These are phyloP conservation scores for Triangularia verruculosa DNA, from an alignment of 2,329 filamentous ascomycete species.

Conservation along the genomic window DNA sequence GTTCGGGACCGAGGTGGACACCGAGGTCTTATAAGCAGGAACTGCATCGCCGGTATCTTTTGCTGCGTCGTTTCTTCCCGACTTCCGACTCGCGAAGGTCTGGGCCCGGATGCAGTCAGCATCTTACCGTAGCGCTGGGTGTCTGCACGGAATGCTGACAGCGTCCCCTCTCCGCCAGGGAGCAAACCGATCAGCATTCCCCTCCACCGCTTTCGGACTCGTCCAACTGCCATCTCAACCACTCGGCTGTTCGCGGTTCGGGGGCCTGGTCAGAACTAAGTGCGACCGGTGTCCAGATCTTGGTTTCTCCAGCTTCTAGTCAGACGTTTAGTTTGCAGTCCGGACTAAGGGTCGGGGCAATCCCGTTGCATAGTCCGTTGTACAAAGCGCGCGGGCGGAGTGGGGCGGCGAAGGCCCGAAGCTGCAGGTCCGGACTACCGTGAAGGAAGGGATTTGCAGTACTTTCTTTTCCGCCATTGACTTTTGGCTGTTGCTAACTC, in stretches of 20 bases:
- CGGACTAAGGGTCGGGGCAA: conserved; percentile 23
- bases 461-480: conserved; percentile 2
- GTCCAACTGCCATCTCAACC: background rate
- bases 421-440: conserved; percentile 14
- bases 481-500: conserved; percentile 3
- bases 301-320: background rate
- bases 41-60: background rate
- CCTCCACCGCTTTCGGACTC: background rate
- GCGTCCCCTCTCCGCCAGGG: background rate
- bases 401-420: background rate
- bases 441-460: conserved; percentile 14
- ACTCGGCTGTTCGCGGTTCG: background rate
- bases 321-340: background rate
- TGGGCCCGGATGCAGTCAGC: background rate
- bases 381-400: background rate
- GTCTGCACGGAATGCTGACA: background rate
- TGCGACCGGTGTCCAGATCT: background rate
- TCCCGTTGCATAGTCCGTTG: background rate
- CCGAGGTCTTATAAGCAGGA: background rate
- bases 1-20: background rate
- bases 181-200: background rate
- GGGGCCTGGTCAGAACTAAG: background rate
- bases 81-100: background rate
- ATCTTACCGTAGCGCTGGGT: background rate
- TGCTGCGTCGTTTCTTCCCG: background rate